Percentiles rank a stretch among this genome's conserved stretches.
Evolutionary conservation across 169 alveolate genomes (phyloP).

Genomic region (Plasmodium inui): DNA sequence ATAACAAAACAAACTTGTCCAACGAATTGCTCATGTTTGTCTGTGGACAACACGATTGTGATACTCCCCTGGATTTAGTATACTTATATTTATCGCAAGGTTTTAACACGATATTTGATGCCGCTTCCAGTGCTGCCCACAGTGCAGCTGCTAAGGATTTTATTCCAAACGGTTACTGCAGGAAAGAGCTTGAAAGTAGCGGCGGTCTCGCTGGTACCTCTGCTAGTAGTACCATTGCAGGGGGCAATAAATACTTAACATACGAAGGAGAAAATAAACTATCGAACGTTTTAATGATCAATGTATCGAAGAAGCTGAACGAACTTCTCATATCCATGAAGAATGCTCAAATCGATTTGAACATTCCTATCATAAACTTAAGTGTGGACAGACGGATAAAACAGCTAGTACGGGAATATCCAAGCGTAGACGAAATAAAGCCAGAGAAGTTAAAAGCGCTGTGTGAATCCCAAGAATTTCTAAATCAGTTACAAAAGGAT

Average conservation of each 20-base stretch:
- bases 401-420: conserved; percentile 85
- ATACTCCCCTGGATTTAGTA: conserved; percentile 73
- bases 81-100: conserved; percentile 76
- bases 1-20: conserved; percentile 49
- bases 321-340: conserved; percentile 93
- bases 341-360: conserved; percentile 93
- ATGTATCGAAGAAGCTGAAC: conserved; percentile 81
- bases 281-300: conserved; percentile 64
- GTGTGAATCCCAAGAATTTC: conserved; percentile 75
- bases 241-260: background rate
- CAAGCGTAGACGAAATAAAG: conserved; percentile 74
- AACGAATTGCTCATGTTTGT: conserved; percentile 74
- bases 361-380: conserved; percentile 92
- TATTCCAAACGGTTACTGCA: conserved; percentile 12
- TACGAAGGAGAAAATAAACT: conserved; percentile 72
- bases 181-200: conserved; percentile 18
- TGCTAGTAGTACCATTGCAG: background rate
- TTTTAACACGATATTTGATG: conserved; percentile 74
- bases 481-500: conserved; percentile 82
- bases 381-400: conserved; percentile 89
- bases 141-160: background rate
- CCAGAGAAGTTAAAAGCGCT: conserved; percentile 28
- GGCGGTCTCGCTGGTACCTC: background rate
- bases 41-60: conserved; percentile 68
- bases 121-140: conserved; percentile 56